phyloP scores from a whole-genome alignment of 1,284 basidiomycete genomes.

The Lentinula novae-zelandiae region DNA sequence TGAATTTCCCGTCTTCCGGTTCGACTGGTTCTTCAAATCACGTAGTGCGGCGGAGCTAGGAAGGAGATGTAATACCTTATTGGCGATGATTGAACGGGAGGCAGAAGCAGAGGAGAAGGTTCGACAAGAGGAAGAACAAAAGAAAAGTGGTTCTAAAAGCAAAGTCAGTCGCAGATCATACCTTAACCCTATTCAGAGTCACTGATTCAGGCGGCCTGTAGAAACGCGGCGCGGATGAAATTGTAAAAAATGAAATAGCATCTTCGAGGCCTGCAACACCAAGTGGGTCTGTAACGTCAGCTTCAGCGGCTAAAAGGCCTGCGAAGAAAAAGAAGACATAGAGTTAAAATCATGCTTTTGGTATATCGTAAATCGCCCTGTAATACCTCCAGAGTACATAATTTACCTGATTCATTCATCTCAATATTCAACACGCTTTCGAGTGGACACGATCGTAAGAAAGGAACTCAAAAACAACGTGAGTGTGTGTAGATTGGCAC shows the following conservation, averaged over 20 bases:
- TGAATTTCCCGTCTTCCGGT: constrained; percentile 94
- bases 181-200: not conserved
- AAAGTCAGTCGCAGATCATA: constrained; percentile 43
- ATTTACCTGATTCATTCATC: too few relatives aligned
- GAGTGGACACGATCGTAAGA: too few relatives aligned
- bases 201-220: constrained; percentile 23
- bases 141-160: constrained; percentile 51
- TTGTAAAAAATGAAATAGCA: constrained; percentile 29
- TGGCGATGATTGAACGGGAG: constrained; percentile 93
- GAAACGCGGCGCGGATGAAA: constrained; percentile 66
- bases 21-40: constrained; percentile 99
- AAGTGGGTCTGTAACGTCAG: constrained; percentile 27
- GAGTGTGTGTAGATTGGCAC: too few relatives aligned
- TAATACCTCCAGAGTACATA: not conserved
- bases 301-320: constrained; percentile 42
- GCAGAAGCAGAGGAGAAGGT: constrained; percentile 68
- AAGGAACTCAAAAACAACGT: too few relatives aligned
- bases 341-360: not conserved
- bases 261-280: constrained; percentile 55
- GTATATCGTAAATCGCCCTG: not conserved
- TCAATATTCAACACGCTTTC: too few relatives aligned
- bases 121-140: constrained; percentile 58
- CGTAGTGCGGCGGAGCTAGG: constrained; percentile 89
- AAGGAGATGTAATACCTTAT: constrained; percentile 84
- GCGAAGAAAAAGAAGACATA: constrained; percentile 52